Evolutionary conservation across 1,139 yeast species (phyloP).

Genomic region (Nakaseomyces kungkrabaensis): DNA sequence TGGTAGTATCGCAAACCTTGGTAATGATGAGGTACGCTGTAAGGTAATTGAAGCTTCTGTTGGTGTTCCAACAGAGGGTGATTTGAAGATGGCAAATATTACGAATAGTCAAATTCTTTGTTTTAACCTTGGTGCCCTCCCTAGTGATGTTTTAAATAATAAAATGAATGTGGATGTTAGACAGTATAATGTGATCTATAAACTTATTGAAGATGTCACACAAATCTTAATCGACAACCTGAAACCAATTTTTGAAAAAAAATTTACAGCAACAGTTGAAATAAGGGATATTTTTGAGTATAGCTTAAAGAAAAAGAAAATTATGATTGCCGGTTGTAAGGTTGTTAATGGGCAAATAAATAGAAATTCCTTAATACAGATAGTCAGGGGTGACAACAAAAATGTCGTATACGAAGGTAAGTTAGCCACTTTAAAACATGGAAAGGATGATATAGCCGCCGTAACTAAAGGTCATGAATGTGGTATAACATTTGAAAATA

Average conservation of each 20-base stretch:
- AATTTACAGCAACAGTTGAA: conserved; percentile 58
- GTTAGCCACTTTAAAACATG: conserved; percentile 67
- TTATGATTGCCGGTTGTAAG: conserved; percentile 80
- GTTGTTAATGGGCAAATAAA: conserved; percentile 62
- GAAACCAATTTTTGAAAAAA: conserved; percentile 59
- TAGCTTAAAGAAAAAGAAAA: conserved; percentile 41
- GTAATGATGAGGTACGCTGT: conserved; percentile 75
- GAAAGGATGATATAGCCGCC: conserved; percentile 69
- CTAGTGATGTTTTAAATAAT: conserved; percentile 51
- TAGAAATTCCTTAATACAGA: conserved; percentile 51
- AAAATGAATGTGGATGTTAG: conserved; percentile 58
- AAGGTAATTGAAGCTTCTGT: conserved; percentile 64
- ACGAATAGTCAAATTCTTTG: conserved; percentile 66
- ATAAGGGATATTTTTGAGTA: conserved; percentile 67
- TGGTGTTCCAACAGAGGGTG: conserved; percentile 78
- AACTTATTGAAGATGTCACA: conserved; percentile 77
- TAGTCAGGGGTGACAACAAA: conserved; percentile 42
- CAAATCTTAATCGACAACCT: conserved; percentile 50
- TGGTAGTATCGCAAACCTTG: conserved; percentile 71
- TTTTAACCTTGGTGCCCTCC: conserved; percentile 58
- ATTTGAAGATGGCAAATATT: conserved; percentile 70
- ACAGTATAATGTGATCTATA: conserved; percentile 74
- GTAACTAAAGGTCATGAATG: conserved; percentile 84
- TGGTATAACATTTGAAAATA: conserved; percentile 62
- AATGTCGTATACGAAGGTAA: conserved; percentile 56